Base-by-base conservation (phyloP, 2,329 filamentous ascomycete genomes). In the Aquanectria penicillioides region DNA sequence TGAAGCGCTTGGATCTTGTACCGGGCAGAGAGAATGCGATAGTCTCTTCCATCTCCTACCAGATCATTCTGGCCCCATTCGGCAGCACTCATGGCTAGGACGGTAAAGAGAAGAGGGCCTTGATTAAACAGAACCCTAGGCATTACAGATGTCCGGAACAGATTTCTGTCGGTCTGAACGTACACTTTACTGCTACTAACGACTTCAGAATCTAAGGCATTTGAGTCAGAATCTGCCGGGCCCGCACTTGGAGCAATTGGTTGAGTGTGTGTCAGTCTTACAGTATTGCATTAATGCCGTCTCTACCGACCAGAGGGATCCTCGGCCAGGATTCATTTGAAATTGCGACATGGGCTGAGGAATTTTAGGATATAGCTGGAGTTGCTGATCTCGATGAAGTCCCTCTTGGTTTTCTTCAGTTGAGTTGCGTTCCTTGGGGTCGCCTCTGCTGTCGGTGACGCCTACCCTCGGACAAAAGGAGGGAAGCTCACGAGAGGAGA, bases 171-270 rank as follows among this genome's bases (percentile, higher is more conserved):
- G 5, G 66, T 68, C 7, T 66, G 60, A 5, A 69, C 67, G 20
- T 69, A 69, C 40, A 68, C 67, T 34, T 52, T 66, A 25, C 67
- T 69, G 6, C 60, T 62, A 5, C 66, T 63, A 12, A 69, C 62
- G 4, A 69, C 38, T 29, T 69, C 61, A 12, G 58, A 48, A n/a
- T 69, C 66, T 69, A 7, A 11, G 22, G 31, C 8, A 20, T 20
- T 15, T 12, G 9, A 15, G 51, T 67, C 36, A 67, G 64, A 8
- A 2, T 3, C n/a, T n/a, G n/a, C n/a, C n/a, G n/a, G n/a, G n/a
- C n/a, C n/a, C n/a, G n/a, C n/a, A n/a, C n/a, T n/a, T n/a, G 3
- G 3, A 1, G 7, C 5, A 13, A 22, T 3, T 8, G 22, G 15
- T 5, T 3, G n/a, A 15, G 15, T 6, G 9, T n/a, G 9, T 3